Evolutionary conservation across 768 basidiomycete species (phyloP).

Genomic region (Rhizopogon vulgaris): DNA sequence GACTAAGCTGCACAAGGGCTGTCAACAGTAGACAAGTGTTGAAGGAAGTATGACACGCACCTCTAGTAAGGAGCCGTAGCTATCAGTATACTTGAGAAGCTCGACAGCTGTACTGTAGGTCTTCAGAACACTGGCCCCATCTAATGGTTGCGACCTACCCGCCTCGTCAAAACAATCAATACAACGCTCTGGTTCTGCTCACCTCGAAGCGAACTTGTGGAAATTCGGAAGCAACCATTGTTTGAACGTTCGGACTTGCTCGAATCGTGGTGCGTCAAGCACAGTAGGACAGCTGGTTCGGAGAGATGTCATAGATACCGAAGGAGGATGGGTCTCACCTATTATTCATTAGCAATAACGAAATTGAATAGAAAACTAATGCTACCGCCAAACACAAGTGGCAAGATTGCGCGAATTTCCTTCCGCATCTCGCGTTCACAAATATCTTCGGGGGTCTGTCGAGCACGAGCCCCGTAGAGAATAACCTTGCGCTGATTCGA

Average conservation of each 20-base stretch:
- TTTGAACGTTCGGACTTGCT: constrained; percentile 64
- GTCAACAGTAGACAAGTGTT: neutral
- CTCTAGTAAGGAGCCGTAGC: constrained; percentile 65
- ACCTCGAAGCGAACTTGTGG: constrained; percentile 49
- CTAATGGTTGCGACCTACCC: constrained; percentile 23
- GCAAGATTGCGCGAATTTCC: constrained; percentile 59
- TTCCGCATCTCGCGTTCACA: constrained; percentile 67
- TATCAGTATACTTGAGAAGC: constrained; percentile 54
- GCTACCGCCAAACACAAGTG: constrained; percentile 64
- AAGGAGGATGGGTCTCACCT: constrained; percentile 27
- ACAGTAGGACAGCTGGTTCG: constrained; percentile 39
- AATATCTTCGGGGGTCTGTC: constrained; percentile 65
- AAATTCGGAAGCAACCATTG: constrained; percentile 75
- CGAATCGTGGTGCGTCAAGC: constrained; percentile 57
- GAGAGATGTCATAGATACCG: constrained; percentile 34
- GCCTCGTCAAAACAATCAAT: neutral
- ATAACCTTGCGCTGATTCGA: constrained; percentile 64
- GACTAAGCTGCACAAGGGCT: constrained; percentile 37
- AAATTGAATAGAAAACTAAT: neutral
- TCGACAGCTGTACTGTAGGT: constrained; percentile 54
- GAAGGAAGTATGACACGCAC: constrained; percentile 31
- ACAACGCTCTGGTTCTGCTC: neutral
- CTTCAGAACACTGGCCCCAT: constrained; percentile 37
- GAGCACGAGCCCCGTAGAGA: constrained; percentile 60
- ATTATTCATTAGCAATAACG: constrained; percentile 5